Percentiles rank a stretch among this genome's conserved stretches.
These are phyloP conservation scores for Phytopythium aichiense DNA, from an alignment of 352 stramenopile species.

Conservation along the genomic window DNA sequence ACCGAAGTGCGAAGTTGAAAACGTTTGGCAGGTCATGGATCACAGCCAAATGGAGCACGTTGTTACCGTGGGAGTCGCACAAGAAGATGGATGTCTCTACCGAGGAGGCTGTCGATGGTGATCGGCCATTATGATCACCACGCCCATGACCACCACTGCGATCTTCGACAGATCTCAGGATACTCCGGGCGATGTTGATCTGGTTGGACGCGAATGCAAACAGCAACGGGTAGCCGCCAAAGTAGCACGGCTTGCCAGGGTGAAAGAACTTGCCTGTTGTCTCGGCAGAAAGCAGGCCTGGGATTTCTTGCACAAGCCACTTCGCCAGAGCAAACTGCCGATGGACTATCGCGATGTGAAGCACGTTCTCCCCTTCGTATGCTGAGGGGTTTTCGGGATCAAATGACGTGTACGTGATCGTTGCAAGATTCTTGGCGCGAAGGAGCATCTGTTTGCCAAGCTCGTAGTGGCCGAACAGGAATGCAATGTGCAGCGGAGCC, in stretches of 20 bases:
- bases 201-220: conserved; percentile 59
- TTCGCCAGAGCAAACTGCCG: conserved; percentile 27
- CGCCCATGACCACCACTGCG: not conserved
- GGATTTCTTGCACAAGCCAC: conserved; percentile 35
- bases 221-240: conserved; percentile 47
- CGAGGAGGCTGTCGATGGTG: not conserved
- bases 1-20: conserved; percentile 52
- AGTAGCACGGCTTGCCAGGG: conserved; percentile 52
- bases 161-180: not conserved
- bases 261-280: conserved; percentile 49
- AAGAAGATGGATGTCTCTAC: conserved; percentile 41
- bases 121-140: conserved; percentile 16
- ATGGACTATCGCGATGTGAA: conserved; percentile 67
- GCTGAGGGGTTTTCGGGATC: conserved; percentile 27
- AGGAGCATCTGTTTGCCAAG: conserved; percentile 44
- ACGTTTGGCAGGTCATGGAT: conserved; percentile 51
- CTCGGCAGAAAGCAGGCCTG: conserved; percentile 38
- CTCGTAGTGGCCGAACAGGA: conserved; percentile 55
- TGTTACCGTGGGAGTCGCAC: conserved; percentile 56
- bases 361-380: conserved; percentile 61
- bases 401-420: conserved; percentile 34
- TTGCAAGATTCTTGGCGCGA: conserved; percentile 19
- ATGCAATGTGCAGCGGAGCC: conserved; percentile 46
- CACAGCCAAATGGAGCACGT: conserved; percentile 52
- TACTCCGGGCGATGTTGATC: conserved; percentile 18